Percentiles rank a stretch among this genome's conserved stretches.
These are phyloP conservation scores for Mesotaenium endlicherianum DNA, from an alignment of 139 green algal species.

Conservation along the genomic window DNA sequence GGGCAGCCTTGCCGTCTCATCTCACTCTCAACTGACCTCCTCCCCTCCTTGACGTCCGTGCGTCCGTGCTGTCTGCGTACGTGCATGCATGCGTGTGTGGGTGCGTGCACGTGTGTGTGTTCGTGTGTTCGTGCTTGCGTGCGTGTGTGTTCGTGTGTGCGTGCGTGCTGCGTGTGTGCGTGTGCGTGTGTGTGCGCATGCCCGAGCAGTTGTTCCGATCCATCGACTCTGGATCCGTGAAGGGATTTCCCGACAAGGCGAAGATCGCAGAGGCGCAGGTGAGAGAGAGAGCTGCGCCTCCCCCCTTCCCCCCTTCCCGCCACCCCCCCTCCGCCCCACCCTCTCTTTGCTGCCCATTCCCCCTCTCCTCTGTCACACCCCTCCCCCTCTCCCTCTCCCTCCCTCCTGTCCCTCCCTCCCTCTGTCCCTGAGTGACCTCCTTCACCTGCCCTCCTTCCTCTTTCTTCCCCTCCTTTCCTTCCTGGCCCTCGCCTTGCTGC, in stretches of 20 bases:
- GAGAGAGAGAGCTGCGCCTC: no score
- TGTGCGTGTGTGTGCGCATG: no score
- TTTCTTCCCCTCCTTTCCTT: background rate
- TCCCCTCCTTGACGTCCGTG: no score
- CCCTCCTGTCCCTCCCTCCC: background rate
- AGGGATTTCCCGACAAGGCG: conserved; percentile 1
- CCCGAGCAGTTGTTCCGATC: conserved; percentile 54
- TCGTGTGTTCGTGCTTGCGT: no score
- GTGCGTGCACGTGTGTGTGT: no score
- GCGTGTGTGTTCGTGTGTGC: no score
- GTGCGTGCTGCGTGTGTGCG: no score
- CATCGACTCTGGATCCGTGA: conserved; percentile 51
- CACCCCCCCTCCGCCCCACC: background rate
- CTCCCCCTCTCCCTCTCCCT: background rate
- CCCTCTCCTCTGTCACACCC: background rate
- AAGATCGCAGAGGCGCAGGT: background rate
- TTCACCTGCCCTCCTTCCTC: background rate
- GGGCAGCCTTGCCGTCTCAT: no score
- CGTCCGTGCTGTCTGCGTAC: no score
- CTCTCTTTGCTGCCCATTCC: background rate
- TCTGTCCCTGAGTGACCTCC: background rate
- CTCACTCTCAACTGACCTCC: no score
- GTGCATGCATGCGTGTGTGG: no score
- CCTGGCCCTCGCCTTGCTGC: no score
- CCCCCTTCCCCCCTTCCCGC: background rate